Conservation (phyloP, 345 rosid genomes). For the Laguncularia racemosa region DNA sequence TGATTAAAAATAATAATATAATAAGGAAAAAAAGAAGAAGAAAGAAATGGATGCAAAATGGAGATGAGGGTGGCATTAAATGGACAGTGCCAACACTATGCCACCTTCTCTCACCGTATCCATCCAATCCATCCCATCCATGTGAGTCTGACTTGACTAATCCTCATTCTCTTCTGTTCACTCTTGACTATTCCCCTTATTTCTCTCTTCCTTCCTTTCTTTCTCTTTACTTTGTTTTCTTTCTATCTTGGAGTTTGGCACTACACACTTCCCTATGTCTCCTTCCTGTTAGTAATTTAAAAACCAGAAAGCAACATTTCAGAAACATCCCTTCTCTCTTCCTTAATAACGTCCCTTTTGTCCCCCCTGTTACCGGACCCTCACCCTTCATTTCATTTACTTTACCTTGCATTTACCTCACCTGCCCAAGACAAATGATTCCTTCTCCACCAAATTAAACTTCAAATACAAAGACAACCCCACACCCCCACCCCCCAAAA, state of each 20-base stretch:
- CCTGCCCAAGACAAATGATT: too few relatives aligned
- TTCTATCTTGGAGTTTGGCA: conserved; percentile 30
- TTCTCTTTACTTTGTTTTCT: conserved; percentile 16
- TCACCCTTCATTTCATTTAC: too few relatives aligned
- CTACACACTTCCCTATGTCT: conserved; percentile 22
- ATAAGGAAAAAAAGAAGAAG: neutral
- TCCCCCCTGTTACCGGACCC: too few relatives aligned
- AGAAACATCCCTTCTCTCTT: conserved; percentile 14
- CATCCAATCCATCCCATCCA: conserved; percentile 11
- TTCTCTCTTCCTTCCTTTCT: conserved; percentile 1
- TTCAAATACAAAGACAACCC: too few relatives aligned
- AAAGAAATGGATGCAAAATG: neutral
- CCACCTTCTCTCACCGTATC: conserved; percentile 5
- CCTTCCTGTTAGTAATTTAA: neutral
- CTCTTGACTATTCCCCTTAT: neutral
- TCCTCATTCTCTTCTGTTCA: conserved; percentile 16
- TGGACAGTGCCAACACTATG: conserved; percentile 49
- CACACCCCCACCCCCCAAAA: too few relatives aligned
- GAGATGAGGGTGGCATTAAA: conserved; percentile 14
- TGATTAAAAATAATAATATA: neutral
- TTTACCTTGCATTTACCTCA: too few relatives aligned
- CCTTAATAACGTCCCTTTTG: conserved; percentile 32
- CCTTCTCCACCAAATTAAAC: too few relatives aligned
- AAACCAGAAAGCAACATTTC: conserved; percentile 11
- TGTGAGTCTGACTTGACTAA: conserved; percentile 33